Evolutionary conservation across 2,329 filamentous ascomycete genomes (phyloP), one percentile per base, ranked within the genome.

Genomic region (Aureobasidium sp.): DNA sequence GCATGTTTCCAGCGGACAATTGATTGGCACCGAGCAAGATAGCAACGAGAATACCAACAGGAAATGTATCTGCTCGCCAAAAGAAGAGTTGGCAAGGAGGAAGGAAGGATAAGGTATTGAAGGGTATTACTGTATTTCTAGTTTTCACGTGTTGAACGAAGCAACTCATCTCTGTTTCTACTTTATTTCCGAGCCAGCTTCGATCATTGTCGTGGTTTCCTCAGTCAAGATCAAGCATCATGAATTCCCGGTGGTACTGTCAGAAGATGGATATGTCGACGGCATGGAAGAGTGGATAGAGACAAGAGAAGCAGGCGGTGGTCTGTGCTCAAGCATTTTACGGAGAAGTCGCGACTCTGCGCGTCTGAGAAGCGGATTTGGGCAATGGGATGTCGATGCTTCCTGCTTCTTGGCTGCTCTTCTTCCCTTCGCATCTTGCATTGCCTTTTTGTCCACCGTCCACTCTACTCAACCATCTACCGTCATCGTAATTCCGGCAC

Each of bases 81-180:
- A 36, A 17, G 39, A 24, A 37, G 34, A 37, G 34, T 37, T 37
- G 12, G 20, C 20, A 44, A 26, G 41, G 41, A 44, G 53, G 41
- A 26, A 26, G 41, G 41, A 20, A 20, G 20, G 20, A 15, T 12
- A 36, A 37, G 41, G 41, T 32, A 57, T 57, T 24, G 37, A 24
- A 26, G 20, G 36, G 29, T 46, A 13, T 56, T 44, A 20, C 27
- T 57, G 41, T 57, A 57, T 47, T 57, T 24, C 13, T 57, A 44
- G 41, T 27, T 32, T 57, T 57, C 39, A 57, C 44, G 44, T 41
- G 20, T 59, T 46, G 32, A 47, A 44, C 43, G 56, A 59, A 44
- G 20, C 43, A 59, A 59, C 56, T 48, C 56, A 50, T 59, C 56
- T 59, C 56, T 50, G n/a, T 50, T 50, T 48, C 43, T n/a, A 4